Percentiles rank a stretch among this genome's conserved stretches.
These are phyloP conservation scores for Ogataea pini DNA, from an alignment of 805 yeast species.

Conservation along the genomic window DNA sequence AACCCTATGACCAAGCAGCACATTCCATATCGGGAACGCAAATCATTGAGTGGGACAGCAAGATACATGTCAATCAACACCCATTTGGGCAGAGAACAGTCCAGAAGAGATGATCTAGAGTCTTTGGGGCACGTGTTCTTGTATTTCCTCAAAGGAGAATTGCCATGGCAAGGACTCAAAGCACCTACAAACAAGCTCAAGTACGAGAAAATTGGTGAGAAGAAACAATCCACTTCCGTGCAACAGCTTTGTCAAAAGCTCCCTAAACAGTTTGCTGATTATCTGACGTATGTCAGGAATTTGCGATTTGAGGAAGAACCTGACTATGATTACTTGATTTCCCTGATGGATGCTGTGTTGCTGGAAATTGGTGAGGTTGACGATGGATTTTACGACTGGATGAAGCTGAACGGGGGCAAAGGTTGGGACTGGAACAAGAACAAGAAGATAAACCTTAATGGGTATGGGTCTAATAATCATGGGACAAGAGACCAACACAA, in stretches of 20 bases:
- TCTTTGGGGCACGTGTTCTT: conserved; percentile 80
- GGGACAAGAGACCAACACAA: conserved; percentile 26
- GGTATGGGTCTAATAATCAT: conserved; percentile 56
- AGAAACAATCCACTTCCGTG: conserved; percentile 69
- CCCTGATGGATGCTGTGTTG: conserved; percentile 60
- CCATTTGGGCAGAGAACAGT: conserved; percentile 83
- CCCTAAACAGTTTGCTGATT: conserved; percentile 74
- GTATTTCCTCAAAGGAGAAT: conserved; percentile 73
- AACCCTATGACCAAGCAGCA: conserved; percentile 80
- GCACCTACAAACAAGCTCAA: conserved; percentile 84
- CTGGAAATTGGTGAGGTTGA: conserved; percentile 57
- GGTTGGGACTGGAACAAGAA: conserved; percentile 81
- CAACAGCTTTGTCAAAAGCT: conserved; percentile 61
- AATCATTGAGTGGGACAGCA: conserved; percentile 81
- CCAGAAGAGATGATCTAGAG: conserved; percentile 81
- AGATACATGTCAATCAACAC: conserved; percentile 87
- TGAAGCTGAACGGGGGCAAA: conserved; percentile 73
- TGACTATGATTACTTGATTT: conserved; percentile 66
- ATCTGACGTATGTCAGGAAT: conserved; percentile 65
- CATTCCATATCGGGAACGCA: conserved; percentile 79
- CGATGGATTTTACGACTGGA: conserved; percentile 79
- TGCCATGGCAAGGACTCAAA: conserved; percentile 90
- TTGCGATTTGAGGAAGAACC: conserved; percentile 80
- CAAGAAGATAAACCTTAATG: conserved; percentile 78
- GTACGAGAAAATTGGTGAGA: conserved; percentile 82